Conservation (phyloP, 2,329 filamentous ascomycete species). For the Ciborinia camelliae region DNA sequence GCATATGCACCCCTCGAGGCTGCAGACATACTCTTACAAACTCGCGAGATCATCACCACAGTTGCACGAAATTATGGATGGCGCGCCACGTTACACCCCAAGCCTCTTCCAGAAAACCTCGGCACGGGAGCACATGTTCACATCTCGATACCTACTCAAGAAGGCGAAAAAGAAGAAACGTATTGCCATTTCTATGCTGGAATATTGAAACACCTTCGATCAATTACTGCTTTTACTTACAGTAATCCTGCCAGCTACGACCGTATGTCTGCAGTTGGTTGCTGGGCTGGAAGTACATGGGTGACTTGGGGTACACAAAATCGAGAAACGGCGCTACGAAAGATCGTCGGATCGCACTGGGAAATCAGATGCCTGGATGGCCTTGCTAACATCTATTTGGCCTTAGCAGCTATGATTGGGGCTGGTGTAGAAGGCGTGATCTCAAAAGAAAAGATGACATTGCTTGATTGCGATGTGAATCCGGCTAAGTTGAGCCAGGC, state of each 20-base stretch:
- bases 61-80: constrained; percentile 8
- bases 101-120: not conserved
- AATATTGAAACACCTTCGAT: constrained; percentile 14
- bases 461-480: constrained; percentile 54
- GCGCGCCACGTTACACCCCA: constrained; percentile 39
- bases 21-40: constrained; percentile 11
- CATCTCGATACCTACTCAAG: constrained; percentile 13
- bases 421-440: constrained; percentile 14
- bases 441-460: constrained; percentile 43
- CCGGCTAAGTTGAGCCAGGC: constrained; percentile 48
- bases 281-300: constrained; percentile 18
- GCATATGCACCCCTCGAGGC: constrained; percentile 16
- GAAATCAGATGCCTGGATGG: constrained; percentile 21
- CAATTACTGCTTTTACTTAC: constrained; percentile 18
- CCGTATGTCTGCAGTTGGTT: not conserved
- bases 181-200: constrained; percentile 18
- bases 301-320: constrained; percentile 18
- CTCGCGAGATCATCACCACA: constrained; percentile 12
- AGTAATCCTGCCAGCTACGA: constrained; percentile 2
- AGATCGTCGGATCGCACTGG: constrained; percentile 15
- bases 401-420: constrained; percentile 10
- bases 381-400: constrained; percentile 19
- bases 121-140: constrained; percentile 16
- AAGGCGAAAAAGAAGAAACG: constrained; percentile 37
- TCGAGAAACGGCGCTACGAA: not conserved